Evolutionary conservation across 345 rosid genomes (phyloP).

Genomic region (Luvunga scandens): DNA sequence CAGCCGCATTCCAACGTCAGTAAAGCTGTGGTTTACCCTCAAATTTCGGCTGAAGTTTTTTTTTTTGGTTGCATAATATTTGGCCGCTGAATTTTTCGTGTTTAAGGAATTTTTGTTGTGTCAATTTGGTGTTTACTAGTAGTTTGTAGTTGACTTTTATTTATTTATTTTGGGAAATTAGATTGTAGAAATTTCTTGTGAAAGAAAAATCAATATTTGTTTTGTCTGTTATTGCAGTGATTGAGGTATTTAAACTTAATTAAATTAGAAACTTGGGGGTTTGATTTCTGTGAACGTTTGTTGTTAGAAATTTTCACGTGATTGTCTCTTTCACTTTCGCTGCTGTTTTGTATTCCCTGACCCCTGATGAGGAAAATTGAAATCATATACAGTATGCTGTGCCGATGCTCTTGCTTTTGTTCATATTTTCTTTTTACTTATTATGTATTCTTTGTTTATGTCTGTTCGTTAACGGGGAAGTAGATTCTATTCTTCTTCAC

Average conservation of each 20-base stretch:
- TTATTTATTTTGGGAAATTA: neutral
- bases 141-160: neutral
- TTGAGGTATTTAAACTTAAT: neutral
- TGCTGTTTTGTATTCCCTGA: neutral
- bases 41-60: constrained; percentile 28
- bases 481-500: too few relatives aligned
- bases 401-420: neutral
- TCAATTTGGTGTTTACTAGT: constrained; percentile 7
- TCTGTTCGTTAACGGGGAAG: too few relatives aligned
- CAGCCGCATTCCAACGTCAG: constrained; percentile 10
- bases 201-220: neutral
- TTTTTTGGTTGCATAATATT: neutral
- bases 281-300: neutral
- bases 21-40: constrained; percentile 26
- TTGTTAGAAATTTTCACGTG: neutral
- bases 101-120: constrained; percentile 8
- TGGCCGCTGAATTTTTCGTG: neutral
- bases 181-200: neutral
- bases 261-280: neutral
- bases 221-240: too few relatives aligned
- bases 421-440: neutral
- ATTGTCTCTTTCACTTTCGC: neutral
- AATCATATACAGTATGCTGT: neutral
- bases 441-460: too few relatives aligned
- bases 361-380: neutral